Base-by-base conservation (phyloP, 73 alveolate species). In the Symbiodinium pilosum region DNA sequence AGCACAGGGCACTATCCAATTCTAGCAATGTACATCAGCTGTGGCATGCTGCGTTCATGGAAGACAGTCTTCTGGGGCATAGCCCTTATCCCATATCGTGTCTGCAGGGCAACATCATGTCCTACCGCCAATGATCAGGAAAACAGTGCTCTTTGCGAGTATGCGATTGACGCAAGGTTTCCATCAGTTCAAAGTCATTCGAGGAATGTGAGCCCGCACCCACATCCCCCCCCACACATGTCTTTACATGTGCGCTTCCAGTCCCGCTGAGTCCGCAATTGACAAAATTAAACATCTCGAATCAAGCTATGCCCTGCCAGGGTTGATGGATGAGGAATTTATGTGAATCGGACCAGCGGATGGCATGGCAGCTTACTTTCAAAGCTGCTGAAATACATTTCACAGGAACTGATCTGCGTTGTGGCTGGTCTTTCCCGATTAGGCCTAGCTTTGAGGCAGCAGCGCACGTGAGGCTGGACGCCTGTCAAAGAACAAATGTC, bases 361-460 rank as follows among this genome's bases (percentile, higher is more conserved):
- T n/a, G n/a, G 81, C 81, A 3, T 64, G 40, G 85, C 85, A 73
- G 85, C 85, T n/a, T 73, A n/a, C 41, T 73, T 73, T 73, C 85
- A 73, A 36, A 73, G 85, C 85, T 73, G 85, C 44, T 7, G 32
- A 64, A 64, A 64, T n/a, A 54, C 81, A 38, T 64, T 14, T 34
- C 81, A 32, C 24, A 64, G 77, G 32, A 64, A 26, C 30, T 20
- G 21, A 26, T 64, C 81, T 64, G 81, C 81, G 12, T 6, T 47
- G 59, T 64, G 81, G 81, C 81, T n/a, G 81, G 38, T 38, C 39
- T 30, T 26, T 38, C 81, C 32, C 20, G 81, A 64, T 64, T 36
- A n/a, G 34, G 85, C 85, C 85, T 73, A 34, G 85, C 85, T 73
- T 73, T 73, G 85, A 73, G 85, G 85, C 85, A 73, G 43, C 85